Percentiles rank a stretch among this genome's conserved stretches.
These are phyloP conservation scores for Cutaneotrichosporon sp. DNA, from an alignment of 1,284 basidiomycete species.

Conservation along the genomic window DNA sequence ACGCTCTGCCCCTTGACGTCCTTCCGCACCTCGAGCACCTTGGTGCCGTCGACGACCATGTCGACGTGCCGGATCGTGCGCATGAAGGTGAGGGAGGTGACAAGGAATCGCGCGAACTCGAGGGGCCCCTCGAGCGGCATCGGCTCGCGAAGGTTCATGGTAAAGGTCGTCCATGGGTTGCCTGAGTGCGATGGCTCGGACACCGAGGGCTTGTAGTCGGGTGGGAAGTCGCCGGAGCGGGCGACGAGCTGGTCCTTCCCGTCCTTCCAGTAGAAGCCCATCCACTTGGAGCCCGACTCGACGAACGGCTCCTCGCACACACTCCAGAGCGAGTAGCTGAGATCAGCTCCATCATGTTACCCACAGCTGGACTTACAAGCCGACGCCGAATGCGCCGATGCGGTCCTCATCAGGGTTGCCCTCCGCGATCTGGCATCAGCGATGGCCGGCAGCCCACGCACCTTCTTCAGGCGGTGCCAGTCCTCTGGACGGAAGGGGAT, in stretches of 20 bases:
- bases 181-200: conserved; percentile 43
- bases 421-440: conserved; percentile 50
- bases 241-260: conserved; percentile 82
- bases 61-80: conserved; percentile 72
- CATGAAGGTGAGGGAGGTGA: conserved; percentile 95
- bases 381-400: conserved; percentile 52
- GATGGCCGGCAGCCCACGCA: not conserved
- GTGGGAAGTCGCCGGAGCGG: conserved; percentile 68
- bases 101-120: conserved; percentile 85
- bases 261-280: conserved; percentile 98
- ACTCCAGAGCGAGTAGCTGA: conserved; percentile 57
- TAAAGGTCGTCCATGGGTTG: conserved; percentile 80
- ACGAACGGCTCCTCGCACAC: conserved; percentile 84
- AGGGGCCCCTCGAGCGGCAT: conserved; percentile 76
- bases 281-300: conserved; percentile 83
- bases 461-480: conserved; percentile 81
- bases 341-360: not conserved
- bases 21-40: conserved; percentile 75
- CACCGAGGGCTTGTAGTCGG: conserved; percentile 39
- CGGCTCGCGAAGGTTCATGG: conserved; percentile 85
- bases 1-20: conserved; percentile 62
- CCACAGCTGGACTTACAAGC: not conserved
- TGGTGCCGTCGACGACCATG: conserved; percentile 75
- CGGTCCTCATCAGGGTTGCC: conserved; percentile 59
- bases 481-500: conserved; percentile 73